A percentile compares a stretch with the other conserved stretches of the same genome.
Evolutionary conservation across 257 asterid genomes (phyloP).

Genomic region (Ocimum tenuiflorum): DNA sequence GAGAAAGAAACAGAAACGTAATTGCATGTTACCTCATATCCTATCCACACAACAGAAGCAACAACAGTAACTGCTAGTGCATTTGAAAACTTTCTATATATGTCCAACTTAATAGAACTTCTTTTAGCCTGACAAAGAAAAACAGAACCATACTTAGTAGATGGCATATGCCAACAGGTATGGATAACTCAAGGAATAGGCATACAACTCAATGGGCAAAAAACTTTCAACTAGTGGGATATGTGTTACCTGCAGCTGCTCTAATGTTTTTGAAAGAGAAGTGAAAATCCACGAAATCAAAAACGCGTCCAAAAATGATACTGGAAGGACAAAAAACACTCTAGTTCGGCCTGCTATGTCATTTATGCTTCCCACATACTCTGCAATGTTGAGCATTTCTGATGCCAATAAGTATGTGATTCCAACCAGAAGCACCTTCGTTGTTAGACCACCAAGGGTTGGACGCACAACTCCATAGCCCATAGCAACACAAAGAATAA

Average conservation of each 20-base stretch:
- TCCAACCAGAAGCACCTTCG: slow-evolving; percentile 86
- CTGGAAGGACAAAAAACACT: slow-evolving; percentile 78
- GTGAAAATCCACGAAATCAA: slow-evolving; percentile 94
- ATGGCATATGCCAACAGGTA: slow-evolving; percentile 7
- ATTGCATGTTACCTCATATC: slow-evolving; percentile 67
- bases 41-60: slow-evolving; percentile 86
- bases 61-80: slow-evolving; percentile 75
- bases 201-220: slow-evolving; percentile 12
- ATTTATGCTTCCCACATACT: slow-evolving; percentile 85
- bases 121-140: slow-evolving; percentile 71
- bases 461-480: slow-evolving; percentile 98
- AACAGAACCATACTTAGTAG: slow-evolving; percentile 9
- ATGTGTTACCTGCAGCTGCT: slow-evolving; percentile 79
- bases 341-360: slow-evolving; percentile 89
- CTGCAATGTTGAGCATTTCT: slow-evolving; percentile 74
- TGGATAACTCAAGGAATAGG: slow-evolving; percentile 2
- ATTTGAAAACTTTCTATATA: slow-evolving; percentile 85
- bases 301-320: slow-evolving; percentile 86
- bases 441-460: slow-evolving; percentile 92
- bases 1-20: slow-evolving; percentile 1
- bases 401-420: slow-evolving; percentile 73
- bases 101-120: slow-evolving; percentile 78
- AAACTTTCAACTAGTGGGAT: not conserved
- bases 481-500: slow-evolving; percentile 90
- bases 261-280: slow-evolving; percentile 85